Base-by-base conservation (phyloP, 352 stramenopile species). In the Globisporangium echinulatum region DNA sequence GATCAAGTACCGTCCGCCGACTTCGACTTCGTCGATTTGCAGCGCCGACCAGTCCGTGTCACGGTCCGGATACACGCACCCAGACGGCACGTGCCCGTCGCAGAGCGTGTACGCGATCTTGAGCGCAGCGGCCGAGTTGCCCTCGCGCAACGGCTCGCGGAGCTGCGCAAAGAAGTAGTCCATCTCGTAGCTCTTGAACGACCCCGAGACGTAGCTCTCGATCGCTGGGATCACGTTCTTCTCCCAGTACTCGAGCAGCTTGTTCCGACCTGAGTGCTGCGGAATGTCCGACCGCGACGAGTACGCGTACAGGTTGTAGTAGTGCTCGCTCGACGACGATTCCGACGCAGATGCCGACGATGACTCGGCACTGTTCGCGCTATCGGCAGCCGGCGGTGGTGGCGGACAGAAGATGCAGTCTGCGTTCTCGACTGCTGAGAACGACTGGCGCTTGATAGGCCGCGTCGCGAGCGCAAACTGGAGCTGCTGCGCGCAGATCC, bases 101-200 rank as follows among this genome's bases (percentile, higher is more conserved):
- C 83, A 92, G 3, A 92, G 53, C 4, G 83, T 92, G 58, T 82
- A 87, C 7, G 83, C 83, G 46, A 92, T 92, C 67, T 90, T 89
- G 58, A 89, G 69, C 25, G 83, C 83, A 25, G 83, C 83, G 3
- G 81, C 75, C 3, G 75, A 74, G 43, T 92, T 90, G 10, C 83
- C 83, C 73, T 92, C 80, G 36, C 83, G 68, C 39, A 92, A 58
- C 4, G 83, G 83, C 50, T 92, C 83, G 44, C 83, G 79, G 15
- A 92, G 58, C 52, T 92, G 83, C 7, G 83, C 83, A 56, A 92
- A 92, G 53, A 92, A 92, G 43, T 92, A 92, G 42, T 92, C 81
- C 83, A 92, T 92, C 58, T 92, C 83, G 57, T 92, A 92, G 48
- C 74, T 88, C 63, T 92, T 92, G 59, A 92, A 92, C 13, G 83